Percentiles rank a stretch among this genome's conserved stretches.
Evolutionary conservation across 768 basidiomycete genomes (phyloP).

Genomic region (Melanogaster broomeanus): DNA sequence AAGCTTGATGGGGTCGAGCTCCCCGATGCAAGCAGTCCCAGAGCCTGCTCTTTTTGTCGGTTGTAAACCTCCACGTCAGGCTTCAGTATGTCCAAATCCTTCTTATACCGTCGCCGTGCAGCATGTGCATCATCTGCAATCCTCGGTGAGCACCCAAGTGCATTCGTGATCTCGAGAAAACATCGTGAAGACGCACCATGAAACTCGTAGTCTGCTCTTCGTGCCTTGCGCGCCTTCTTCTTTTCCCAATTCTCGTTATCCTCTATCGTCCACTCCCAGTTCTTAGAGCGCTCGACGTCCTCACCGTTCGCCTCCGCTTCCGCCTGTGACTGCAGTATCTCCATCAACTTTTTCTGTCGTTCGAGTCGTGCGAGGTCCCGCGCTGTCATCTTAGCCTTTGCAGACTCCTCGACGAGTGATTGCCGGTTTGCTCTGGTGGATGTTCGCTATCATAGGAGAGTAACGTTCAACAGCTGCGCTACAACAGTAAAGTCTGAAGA

Average conservation of each 20-base stretch:
- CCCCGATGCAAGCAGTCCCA: constrained; percentile 59
- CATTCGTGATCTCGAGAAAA: background rate
- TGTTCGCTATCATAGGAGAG: constrained; percentile 50
- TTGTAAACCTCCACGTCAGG: constrained; percentile 88
- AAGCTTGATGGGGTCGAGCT: constrained; percentile 31
- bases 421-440: constrained; percentile 83
- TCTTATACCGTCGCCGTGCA: constrained; percentile 88
- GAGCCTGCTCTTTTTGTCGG: constrained; percentile 72
- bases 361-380: constrained; percentile 85
- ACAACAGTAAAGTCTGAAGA: background rate
- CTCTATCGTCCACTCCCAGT: constrained; percentile 81
- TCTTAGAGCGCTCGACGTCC: background rate
- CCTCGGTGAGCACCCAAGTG: constrained; percentile 37
- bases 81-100: constrained; percentile 85
- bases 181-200: constrained; percentile 61
- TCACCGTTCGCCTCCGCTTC: constrained; percentile 92
- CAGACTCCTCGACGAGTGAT: constrained; percentile 83
- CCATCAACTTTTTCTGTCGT: constrained; percentile 87
- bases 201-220: constrained; percentile 88
- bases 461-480: background rate
- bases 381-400: constrained; percentile 72
- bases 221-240: constrained; percentile 77
- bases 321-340: constrained; percentile 78
- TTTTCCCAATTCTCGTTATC: constrained; percentile 98
- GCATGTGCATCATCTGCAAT: constrained; percentile 83